Evolutionary conservation across 208 protist genomes (phyloP), one percentile per base, ranked within the genome.

Genomic region (Porcisia hertigi): DNA sequence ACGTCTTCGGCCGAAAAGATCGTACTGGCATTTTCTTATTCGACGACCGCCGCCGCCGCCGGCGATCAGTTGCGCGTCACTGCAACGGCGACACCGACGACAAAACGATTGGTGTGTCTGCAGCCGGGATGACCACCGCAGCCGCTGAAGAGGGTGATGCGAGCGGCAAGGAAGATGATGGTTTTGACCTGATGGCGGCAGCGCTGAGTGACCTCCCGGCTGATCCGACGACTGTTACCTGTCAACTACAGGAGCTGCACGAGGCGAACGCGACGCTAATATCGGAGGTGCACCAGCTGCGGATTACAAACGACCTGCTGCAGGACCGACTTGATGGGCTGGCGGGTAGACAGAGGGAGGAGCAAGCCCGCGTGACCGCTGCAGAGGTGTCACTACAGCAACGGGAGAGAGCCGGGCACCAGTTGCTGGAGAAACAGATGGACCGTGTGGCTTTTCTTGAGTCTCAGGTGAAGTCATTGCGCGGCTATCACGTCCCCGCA

Each of bases 401-500:
- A 20, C 84, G 89, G 0, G 89, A 94, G 75, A 83, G 63, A 45
- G 87, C 89, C 2, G 83, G 86, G 1, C 88, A 92, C 70, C 64
- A 70, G 18, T 72, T 96, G 71, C 76, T 97, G 34, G 86, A 88
- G 64, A 74, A 80, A 39, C 90, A 96, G 77, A 74, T 95, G 14
- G 92, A 97, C 71, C 89, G 92, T 6, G 90, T 97, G 20, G 63
- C 75, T 3, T 97, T 97, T 66, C 82, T 97, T n/a, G 92, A 97
- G 85, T 81, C 88, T 2, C 94, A 96, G 74, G 92, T 97, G 55
- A 88, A 71, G 39, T 96, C 91, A 34, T 73, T 97, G 43, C 92
- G 92, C 2, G 94, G 92, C 25, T 94, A 95, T 75, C 83, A 86
- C 47, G 90, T 97, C 14, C 78, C 75, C 23, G 69, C 86, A 23